A percentile compares a stretch with the other conserved stretches of the same genome.
These are phyloP conservation scores for Ceriops zippeliana DNA, from an alignment of 345 rosid genomes.

Conservation along the genomic window DNA sequence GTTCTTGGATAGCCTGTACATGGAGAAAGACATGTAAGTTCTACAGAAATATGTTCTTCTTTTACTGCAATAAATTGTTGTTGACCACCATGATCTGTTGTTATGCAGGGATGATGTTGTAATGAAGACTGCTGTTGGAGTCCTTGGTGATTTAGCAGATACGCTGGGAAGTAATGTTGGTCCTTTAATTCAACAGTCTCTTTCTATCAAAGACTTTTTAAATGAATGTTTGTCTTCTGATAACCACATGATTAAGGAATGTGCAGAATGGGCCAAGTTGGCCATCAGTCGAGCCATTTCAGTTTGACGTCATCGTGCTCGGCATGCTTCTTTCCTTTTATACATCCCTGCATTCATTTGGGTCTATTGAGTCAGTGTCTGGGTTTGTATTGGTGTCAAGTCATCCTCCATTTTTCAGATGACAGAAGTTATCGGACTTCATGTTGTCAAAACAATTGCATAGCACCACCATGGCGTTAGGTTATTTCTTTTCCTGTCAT, in stretches of 20 bases:
- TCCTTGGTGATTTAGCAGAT: conserved; percentile 67
- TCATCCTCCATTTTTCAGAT: conserved; percentile 32
- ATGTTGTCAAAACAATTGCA: conserved; percentile 36
- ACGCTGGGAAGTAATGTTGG: conserved; percentile 64
- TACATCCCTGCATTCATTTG: conserved; percentile 37
- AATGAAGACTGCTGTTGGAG: conserved; percentile 66
- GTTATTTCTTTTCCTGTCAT: too few species aligned
- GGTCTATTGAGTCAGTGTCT: conserved; percentile 29
- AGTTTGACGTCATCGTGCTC: conserved; percentile 34
- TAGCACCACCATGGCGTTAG: conserved; percentile 36
- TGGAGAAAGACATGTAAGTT: conserved; percentile 67
- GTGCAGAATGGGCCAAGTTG: conserved; percentile 62
- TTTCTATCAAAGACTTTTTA: conserved; percentile 58
- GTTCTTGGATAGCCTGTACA: conserved; percentile 62
- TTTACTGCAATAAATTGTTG: too few species aligned
- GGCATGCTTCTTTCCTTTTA: not conserved
- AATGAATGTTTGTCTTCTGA: conserved; percentile 62
- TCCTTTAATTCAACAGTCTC: conserved; percentile 58
- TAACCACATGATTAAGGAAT: conserved; percentile 55
- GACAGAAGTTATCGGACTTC: conserved; percentile 20
- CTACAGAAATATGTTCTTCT: too few species aligned
- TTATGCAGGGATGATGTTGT: conserved; percentile 56
- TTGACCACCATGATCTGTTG: too few species aligned
- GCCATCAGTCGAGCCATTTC: conserved; percentile 49
- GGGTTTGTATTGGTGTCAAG: conserved; percentile 10